These are phyloP conservation scores for Boletellus ananiceps DNA, from an alignment of 768 basidiomycete genomes.

Conservation along the genomic window DNA sequence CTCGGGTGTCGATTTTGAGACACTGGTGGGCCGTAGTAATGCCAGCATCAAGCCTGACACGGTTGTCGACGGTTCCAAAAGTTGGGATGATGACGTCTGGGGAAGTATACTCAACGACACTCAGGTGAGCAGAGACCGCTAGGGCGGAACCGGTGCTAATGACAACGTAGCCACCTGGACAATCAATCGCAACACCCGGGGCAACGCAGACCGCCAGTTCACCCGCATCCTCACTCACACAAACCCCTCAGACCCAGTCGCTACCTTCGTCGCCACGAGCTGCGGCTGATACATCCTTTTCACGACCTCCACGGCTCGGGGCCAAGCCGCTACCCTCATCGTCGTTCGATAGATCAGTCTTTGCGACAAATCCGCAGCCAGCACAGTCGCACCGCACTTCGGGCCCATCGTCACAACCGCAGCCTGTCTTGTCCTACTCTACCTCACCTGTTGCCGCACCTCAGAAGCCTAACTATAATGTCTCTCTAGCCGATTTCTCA, in stretches of 20 bases:
- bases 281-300: slow-evolving; percentile 25
- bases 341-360: slow-evolving; percentile 31
- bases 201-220: slow-evolving; percentile 15
- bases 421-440: slow-evolving; percentile 10
- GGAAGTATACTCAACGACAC: slow-evolving; percentile 63
- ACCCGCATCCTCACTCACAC: slow-evolving; percentile 5
- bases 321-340: slow-evolving; percentile 34
- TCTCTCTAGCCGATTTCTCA: slow-evolving; percentile 37
- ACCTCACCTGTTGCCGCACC: slow-evolving; percentile 8
- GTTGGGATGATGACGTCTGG: slow-evolving; percentile 86
- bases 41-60: slow-evolving; percentile 45
- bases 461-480: slow-evolving; percentile 56
- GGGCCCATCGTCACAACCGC: slow-evolving; percentile 21
- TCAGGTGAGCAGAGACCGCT: slow-evolving; percentile 16
- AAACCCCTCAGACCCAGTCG: slow-evolving; percentile 30
- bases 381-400: slow-evolving; percentile 16
- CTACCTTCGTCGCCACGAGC: slow-evolving; percentile 37
- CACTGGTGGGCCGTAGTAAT: slow-evolving; percentile 63
- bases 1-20: slow-evolving; percentile 80
- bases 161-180: slow-evolving; percentile 11
- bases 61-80: slow-evolving; percentile 33
- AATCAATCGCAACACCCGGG: slow-evolving; percentile 12
- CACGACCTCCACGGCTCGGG: slow-evolving; percentile 39
- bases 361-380: slow-evolving; percentile 23
- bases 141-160: slow-evolving; percentile 2